Percentiles rank a stretch among this genome's conserved stretches.
Evolutionary conservation across 2,329 filamentous ascomycete species (phyloP).

Genomic region (Alternaria burnsii): DNA sequence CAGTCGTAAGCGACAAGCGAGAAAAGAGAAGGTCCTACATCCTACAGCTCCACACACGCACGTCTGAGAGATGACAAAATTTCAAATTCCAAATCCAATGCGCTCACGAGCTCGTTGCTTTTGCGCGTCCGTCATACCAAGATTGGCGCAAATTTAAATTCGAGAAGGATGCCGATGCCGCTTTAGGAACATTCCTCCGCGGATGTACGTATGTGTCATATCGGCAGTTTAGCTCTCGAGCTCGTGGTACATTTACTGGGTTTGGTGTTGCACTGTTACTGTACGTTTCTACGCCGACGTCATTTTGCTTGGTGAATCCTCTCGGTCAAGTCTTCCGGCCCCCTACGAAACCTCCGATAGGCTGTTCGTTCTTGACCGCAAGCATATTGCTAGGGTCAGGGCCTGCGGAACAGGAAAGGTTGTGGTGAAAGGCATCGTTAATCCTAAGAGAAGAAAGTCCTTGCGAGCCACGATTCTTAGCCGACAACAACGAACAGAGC

Average conservation of each 20-base stretch:
- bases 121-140: background rate
- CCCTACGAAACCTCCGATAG: background rate
- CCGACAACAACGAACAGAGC: background rate
- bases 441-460: background rate
- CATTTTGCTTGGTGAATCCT: background rate
- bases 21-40: background rate
- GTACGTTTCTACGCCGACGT: background rate
- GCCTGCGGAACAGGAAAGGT: background rate
- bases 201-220: background rate
- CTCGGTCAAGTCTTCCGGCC: background rate
- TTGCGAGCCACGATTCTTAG: background rate
- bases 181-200: background rate
- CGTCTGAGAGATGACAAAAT: background rate
- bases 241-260: background rate
- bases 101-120: background rate
- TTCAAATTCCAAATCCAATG: background rate
- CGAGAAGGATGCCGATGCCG: background rate
- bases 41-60: background rate
- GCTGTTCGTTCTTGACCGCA: background rate
- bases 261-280: background rate
- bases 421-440: background rate
- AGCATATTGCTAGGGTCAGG: background rate
- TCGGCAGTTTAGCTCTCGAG: background rate
- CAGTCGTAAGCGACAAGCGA: background rate
- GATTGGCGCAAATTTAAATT: background rate